Evolutionary conservation across 2,329 filamentous ascomycete genomes (phyloP).

Genomic region (Cladophialophora carrionii): DNA sequence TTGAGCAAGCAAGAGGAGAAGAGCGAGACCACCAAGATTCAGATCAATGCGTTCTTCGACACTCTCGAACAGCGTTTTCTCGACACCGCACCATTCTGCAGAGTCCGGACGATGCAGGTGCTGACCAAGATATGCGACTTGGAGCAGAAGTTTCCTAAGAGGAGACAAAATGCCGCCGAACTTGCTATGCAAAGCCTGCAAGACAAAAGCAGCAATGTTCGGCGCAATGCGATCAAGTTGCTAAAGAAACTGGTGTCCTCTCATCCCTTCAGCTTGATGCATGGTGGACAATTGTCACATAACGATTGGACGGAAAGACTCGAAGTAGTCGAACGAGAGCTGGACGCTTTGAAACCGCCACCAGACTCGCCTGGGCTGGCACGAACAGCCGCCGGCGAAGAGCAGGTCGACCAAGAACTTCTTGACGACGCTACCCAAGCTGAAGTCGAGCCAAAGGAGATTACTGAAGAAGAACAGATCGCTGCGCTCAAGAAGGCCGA

Average conservation of each 20-base stretch:
- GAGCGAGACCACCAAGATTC: slow-evolving; percentile 88
- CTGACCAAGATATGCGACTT: slow-evolving; percentile 89
- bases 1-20: slow-evolving; percentile 89
- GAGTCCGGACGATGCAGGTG: slow-evolving; percentile 88
- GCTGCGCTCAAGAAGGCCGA: slow-evolving; percentile 76
- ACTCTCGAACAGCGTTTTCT: slow-evolving; percentile 94
- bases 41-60: slow-evolving; percentile 96
- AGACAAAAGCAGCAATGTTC: slow-evolving; percentile 97
- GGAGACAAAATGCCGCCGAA: slow-evolving; percentile 83
- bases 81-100: slow-evolving; percentile 94
- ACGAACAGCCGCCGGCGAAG: slow-evolving; percentile 62
- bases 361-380: slow-evolving; percentile 72
- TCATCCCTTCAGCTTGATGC: slow-evolving; percentile 89
- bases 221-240: slow-evolving; percentile 91
- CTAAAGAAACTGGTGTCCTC: slow-evolving; percentile 86
- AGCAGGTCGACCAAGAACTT: slow-evolving; percentile 75
- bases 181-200: slow-evolving; percentile 86
- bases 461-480: slow-evolving; percentile 78
- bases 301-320: slow-evolving; percentile 85
- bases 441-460: slow-evolving; percentile 70
- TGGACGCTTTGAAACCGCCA: slow-evolving; percentile 80
- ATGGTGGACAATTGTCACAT: slow-evolving; percentile 80
- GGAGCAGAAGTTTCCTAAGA: slow-evolving; percentile 94
- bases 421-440: slow-evolving; percentile 87
- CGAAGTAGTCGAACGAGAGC: slow-evolving; percentile 78